phyloP scores from a whole-genome alignment of 768 basidiomycete species.

The Psilocybe sp. region DNA sequence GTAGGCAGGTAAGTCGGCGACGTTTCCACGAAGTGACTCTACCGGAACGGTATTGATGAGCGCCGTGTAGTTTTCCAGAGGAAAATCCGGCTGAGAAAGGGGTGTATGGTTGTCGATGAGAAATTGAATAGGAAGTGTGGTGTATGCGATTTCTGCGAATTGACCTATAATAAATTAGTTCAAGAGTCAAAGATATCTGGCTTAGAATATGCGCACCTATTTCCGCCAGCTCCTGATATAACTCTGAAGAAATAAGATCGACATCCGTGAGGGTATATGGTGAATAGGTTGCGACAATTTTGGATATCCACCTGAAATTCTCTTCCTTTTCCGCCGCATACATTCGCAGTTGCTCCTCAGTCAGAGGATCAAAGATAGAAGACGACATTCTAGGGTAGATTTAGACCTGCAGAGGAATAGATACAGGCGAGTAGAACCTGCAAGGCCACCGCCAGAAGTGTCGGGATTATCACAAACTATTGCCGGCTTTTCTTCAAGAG shows the following conservation, averaged over 20 bases:
- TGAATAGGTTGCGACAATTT: constrained; percentile 45
- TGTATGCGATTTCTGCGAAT: constrained; percentile 54
- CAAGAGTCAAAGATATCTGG: not conserved
- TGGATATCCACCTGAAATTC: constrained; percentile 57
- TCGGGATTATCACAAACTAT: too few species aligned
- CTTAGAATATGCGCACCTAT: constrained; percentile 28
- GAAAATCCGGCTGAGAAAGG: constrained; percentile 41
- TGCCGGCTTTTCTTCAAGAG: too few species aligned
- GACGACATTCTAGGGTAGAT: constrained; percentile 3
- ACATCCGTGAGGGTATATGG: constrained; percentile 34
- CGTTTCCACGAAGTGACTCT: constrained; percentile 35
- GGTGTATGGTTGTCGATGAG: constrained; percentile 37
- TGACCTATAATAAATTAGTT: constrained; percentile 33
- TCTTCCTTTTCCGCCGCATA: constrained; percentile 49
- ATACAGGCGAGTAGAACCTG: too few species aligned
- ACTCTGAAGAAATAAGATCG: constrained; percentile 35
- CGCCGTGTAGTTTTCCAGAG: constrained; percentile 46
- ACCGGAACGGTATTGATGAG: constrained; percentile 33
- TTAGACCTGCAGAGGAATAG: too few species aligned
- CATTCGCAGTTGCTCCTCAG: constrained; percentile 43
- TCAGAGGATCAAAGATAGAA: constrained; percentile 19
- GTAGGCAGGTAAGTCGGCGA: constrained; percentile 44
- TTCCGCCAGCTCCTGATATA: constrained; percentile 40
- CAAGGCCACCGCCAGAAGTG: too few species aligned
- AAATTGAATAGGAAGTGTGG: constrained; percentile 37